Evolutionary conservation across 2,329 filamentous ascomycete species (phyloP), one percentile per base, ranked within the genome.

Genomic region (Talaromyces sp.): DNA sequence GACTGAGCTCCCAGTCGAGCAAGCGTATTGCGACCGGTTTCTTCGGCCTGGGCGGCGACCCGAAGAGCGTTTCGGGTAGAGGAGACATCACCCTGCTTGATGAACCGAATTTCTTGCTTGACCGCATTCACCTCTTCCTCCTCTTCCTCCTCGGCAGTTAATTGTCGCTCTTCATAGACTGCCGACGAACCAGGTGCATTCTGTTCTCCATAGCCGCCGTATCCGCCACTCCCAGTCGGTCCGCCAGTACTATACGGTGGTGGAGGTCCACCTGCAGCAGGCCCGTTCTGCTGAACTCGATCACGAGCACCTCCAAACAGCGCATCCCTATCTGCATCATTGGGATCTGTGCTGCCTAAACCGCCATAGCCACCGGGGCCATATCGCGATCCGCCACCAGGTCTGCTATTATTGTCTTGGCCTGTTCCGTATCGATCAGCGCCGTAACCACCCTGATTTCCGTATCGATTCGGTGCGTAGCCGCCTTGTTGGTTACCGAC

Each of bases 61-160:
- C 84, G 83, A 48, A 90, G 79, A 14, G 88, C 87, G 71, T 91
- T 91, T 61, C 87, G 82, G 11, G 88, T 89, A 14, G 85, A 86
- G n/a, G 84, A 80, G 35, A 93, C 85, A 71, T 92, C 91, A 64
- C 91, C 87, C 67, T 92, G 85, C 74, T 93, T 93, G 71, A 92
- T 83, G 67, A 88, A 86, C 16, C 84, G 83, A 67, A 92, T 91
- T 70, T 96, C 85, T 68, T 88, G 82, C 74, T 92, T 92, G 18
- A 88, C 86, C 0, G 86, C 85, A 64, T 87, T 82, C 12, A 93
- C 84, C 64, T 90, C 86, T 73, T 90, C 86, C 66, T 91, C 87
- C 69, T 89, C 87, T 67, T 95, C 88, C 66, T 88, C 79, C 84
- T 96, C 91, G 1, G 88, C 91, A 0, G 91, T 96, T 67, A 96